A percentile compares a stretch with the other conserved stretches of the same genome.
phyloP scores from a whole-genome alignment of 1,284 basidiomycete species.

The Hemileia vastatrix region DNA sequence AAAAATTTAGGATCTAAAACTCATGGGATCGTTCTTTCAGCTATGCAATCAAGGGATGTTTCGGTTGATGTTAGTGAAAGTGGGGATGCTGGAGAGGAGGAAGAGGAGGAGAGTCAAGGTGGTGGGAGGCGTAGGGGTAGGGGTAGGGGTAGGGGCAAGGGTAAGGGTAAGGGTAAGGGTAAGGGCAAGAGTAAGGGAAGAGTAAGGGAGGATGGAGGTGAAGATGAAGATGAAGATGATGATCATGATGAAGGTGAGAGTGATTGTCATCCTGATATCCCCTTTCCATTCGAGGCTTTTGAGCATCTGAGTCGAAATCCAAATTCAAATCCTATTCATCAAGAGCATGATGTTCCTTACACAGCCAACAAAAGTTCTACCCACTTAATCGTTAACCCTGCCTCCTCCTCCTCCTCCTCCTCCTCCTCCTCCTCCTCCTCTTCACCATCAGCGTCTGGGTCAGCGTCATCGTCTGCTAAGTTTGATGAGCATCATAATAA shows the following conservation, averaged over 20 bases:
- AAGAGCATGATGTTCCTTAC: neutral
- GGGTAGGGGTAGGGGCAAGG: neutral
- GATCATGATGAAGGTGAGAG: neutral
- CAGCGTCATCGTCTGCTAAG: too few species aligned
- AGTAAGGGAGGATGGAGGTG: neutral
- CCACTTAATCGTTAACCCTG: neutral
- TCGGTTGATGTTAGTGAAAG: neutral
- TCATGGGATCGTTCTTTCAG: conserved; percentile 17
- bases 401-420: neutral
- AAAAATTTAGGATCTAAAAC: conserved; percentile 17
- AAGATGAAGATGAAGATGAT: neutral
- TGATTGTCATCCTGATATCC: neutral
- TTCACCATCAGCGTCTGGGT: too few species aligned
- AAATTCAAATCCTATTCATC: neutral
- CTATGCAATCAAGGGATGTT: conserved; percentile 14
- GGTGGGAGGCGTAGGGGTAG: neutral
- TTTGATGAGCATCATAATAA: too few species aligned
- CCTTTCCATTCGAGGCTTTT: neutral
- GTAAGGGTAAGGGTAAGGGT: neutral
- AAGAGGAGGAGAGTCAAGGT: neutral
- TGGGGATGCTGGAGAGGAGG: neutral
- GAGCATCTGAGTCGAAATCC: neutral
- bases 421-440: neutral
- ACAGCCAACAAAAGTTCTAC: neutral
- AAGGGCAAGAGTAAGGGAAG: neutral